A percentile compares a stretch with the other conserved stretches of the same genome.
Conservation (phyloP, 2,329 filamentous ascomycete species). For the Orbilia javanica region DNA sequence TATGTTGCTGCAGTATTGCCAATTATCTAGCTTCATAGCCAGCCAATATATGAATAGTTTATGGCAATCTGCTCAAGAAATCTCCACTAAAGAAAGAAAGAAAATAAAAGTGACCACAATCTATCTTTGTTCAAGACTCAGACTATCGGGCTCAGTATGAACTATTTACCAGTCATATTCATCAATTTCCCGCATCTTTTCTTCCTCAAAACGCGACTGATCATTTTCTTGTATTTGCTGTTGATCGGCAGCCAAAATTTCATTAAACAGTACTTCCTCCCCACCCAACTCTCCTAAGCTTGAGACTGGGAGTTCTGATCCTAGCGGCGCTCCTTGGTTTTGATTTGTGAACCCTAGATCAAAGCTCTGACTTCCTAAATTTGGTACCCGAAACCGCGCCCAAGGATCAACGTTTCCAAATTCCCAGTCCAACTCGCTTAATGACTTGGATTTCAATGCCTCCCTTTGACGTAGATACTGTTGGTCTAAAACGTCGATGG, state of each 20-base stretch:
- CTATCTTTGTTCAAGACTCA: too few species aligned
- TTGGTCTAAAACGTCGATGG: neutral
- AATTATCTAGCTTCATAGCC: too few species aligned
- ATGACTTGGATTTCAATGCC: conserved; percentile 1
- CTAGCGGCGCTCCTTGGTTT: neutral
- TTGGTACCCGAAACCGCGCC: neutral
- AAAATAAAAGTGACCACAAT: too few species aligned
- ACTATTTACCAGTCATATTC: neutral
- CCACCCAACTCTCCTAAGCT: neutral
- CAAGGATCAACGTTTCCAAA: neutral
- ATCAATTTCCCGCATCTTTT: neutral
- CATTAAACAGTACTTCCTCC: neutral
- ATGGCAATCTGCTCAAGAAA: too few species aligned
- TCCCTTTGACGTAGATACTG: conserved; percentile 7
- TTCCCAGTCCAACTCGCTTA: conserved; percentile 3
- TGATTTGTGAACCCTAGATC: neutral
- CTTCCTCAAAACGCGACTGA: neutral
- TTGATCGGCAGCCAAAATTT: neutral
- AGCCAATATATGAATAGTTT: too few species aligned
- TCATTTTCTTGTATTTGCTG: neutral
- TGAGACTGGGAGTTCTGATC: neutral
- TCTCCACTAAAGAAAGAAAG: too few species aligned
- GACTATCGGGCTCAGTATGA: neutral
- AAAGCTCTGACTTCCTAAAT: neutral
- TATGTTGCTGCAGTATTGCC: too few species aligned